Conservation (phyloP, 1,284 basidiomycete genomes). For the Sporisorium scitamineum region DNA sequence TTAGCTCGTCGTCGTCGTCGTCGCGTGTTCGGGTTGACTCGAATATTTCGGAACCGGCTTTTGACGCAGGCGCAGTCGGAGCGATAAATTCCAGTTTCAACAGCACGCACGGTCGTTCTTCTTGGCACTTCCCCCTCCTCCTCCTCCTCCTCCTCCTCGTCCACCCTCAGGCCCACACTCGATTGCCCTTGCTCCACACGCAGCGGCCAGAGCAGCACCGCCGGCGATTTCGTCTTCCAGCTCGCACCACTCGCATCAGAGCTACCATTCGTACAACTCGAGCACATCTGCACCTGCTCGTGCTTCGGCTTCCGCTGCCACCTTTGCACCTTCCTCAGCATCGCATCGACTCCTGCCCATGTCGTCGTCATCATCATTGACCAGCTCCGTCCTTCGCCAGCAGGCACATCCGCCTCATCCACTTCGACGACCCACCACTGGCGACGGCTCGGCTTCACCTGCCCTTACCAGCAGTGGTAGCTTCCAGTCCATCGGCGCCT, state of each 20-base stretch:
- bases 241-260: constrained; percentile 21
- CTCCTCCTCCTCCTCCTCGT: constrained; percentile 3
- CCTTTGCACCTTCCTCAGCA: constrained; percentile 6
- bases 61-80: constrained; percentile 6
- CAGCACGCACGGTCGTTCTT: constrained; percentile 13
- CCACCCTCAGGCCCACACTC: constrained; percentile 21
- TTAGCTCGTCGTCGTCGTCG: too few relatives aligned
- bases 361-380: not conserved
- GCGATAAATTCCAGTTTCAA: constrained; percentile 11
- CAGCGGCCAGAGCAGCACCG: not conserved
- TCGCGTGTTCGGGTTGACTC: constrained; percentile 23
- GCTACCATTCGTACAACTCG: constrained; percentile 5
- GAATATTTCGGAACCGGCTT: constrained; percentile 37
- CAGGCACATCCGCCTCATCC: constrained; percentile 3
- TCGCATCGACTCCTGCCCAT: constrained; percentile 15
- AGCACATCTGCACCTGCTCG: constrained; percentile 4
- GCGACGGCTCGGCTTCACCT: constrained; percentile 14
- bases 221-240: constrained; percentile 3
- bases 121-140: constrained; percentile 7
- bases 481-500: not conserved
- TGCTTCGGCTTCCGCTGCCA: not conserved
- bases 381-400: constrained; percentile 13
- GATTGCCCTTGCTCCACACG: constrained; percentile 19
- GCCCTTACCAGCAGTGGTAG: constrained; percentile 3
- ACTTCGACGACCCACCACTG: constrained; percentile 11